These are phyloP conservation scores for Chaetoceros muelleri DNA, from an alignment of 108 stramenopile genomes.

Conservation along the genomic window DNA sequence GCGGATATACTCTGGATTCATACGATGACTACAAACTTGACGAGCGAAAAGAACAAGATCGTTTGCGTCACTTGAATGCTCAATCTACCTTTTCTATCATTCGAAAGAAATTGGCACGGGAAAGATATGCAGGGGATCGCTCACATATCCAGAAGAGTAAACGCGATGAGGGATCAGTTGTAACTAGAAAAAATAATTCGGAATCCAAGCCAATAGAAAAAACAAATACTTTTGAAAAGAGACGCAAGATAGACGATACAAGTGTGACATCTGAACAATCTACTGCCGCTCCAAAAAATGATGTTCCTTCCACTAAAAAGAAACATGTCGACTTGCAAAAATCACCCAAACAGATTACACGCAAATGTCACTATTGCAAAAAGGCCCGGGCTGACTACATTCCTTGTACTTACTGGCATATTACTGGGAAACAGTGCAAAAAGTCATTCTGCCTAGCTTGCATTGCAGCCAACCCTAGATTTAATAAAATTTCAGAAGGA, in stretches of 20 bases:
- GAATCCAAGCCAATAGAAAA: too few relatives aligned
- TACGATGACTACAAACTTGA: slow-evolving; percentile 4
- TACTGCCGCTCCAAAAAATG: too few relatives aligned
- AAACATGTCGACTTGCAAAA: too few relatives aligned
- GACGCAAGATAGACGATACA: too few relatives aligned
- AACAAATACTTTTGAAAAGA: too few relatives aligned
- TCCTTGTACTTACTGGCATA: background rate
- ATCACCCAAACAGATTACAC: too few relatives aligned
- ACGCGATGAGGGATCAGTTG: too few relatives aligned
- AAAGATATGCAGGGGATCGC: too few relatives aligned
- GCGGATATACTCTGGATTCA: slow-evolving; percentile 3
- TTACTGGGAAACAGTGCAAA: background rate
- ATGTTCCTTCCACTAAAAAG: too few relatives aligned
- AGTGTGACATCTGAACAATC: too few relatives aligned
- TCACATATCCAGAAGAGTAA: too few relatives aligned
- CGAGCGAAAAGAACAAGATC: background rate
- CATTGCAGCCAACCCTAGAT: background rate
- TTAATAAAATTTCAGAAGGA: background rate
- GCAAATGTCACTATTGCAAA: background rate
- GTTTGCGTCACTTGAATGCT: background rate
- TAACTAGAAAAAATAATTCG: too few relatives aligned
- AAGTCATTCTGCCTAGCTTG: background rate
- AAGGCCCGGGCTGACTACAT: background rate
- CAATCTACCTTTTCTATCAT: background rate
- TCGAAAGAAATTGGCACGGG: background rate